Evolutionary conservation across 352 stramenopile genomes (phyloP).

Genomic region (Pythium phragmitis): DNA sequence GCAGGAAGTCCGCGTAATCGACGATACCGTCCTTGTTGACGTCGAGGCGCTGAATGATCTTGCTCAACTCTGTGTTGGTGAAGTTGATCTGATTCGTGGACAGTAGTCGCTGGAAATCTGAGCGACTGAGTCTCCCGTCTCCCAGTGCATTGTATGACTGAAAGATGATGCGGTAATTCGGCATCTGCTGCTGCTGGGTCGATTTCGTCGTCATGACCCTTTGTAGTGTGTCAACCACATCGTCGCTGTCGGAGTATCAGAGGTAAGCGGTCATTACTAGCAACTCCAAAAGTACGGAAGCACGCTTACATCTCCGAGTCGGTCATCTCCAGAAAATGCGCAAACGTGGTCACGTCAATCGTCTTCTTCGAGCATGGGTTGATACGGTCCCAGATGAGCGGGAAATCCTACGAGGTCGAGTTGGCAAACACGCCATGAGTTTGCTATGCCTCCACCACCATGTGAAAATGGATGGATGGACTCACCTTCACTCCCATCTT

Average conservation of each 20-base stretch:
- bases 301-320: constrained; percentile 69
- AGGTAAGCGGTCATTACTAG: neutral
- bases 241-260: constrained; percentile 38
- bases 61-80: constrained; percentile 65
- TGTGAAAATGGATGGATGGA: neutral
- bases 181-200: constrained; percentile 42
- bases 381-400: constrained; percentile 67
- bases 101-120: constrained; percentile 74
- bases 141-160: constrained; percentile 71
- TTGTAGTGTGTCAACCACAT: constrained; percentile 60
- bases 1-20: constrained; percentile 77
- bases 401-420: constrained; percentile 43
- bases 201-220: constrained; percentile 66
- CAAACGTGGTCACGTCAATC: constrained; percentile 54
- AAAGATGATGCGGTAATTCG: constrained; percentile 78
- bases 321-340: constrained; percentile 70
- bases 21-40: constrained; percentile 74
- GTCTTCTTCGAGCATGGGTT: constrained; percentile 57
- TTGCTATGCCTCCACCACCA: neutral
- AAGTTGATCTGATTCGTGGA: constrained; percentile 69
- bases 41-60: constrained; percentile 82
- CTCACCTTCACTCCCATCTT: constrained; percentile 76
- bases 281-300: neutral
- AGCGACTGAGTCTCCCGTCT: constrained; percentile 61
- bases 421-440: neutral